Conservation (phyloP, 495 filamentous ascomycete genomes). For the Aspergillus funiculosus region DNA sequence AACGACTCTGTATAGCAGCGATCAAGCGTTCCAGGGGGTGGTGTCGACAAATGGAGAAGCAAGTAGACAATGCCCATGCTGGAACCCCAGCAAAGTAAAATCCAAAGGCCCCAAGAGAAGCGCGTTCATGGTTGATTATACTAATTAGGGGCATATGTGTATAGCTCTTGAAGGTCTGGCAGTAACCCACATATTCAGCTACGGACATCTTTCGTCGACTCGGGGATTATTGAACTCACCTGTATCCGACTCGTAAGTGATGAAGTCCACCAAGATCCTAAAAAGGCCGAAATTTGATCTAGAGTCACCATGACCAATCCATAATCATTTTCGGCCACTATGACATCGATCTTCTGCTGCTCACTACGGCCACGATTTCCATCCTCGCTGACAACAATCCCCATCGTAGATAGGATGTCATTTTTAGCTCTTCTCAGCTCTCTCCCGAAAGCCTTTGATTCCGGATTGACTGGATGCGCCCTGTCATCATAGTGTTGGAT, state of each 20-base stretch:
- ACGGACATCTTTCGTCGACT: not conserved
- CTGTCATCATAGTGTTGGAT: slow-evolving; percentile 65
- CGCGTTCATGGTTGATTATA: slow-evolving; percentile 36
- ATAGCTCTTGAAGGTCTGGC: slow-evolving; percentile 44
- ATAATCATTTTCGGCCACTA: slow-evolving; percentile 46
- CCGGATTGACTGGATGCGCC: slow-evolving; percentile 61
- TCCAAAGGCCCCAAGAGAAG: slow-evolving; percentile 26
- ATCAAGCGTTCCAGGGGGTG: slow-evolving; percentile 37
- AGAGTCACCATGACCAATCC: slow-evolving; percentile 43
- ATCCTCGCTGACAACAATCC: slow-evolving; percentile 46
- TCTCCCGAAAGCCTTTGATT: slow-evolving; percentile 40
- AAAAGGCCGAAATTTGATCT: slow-evolving; percentile 38
- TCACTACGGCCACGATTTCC: slow-evolving; percentile 33
- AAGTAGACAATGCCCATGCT: slow-evolving; percentile 38
- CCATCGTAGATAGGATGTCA: slow-evolving; percentile 53
- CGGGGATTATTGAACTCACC: slow-evolving; percentile 26
- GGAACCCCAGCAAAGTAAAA: slow-evolving; percentile 45
- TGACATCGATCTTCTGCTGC: slow-evolving; percentile 37
- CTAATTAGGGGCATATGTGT: slow-evolving; percentile 34
- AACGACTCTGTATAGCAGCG: slow-evolving; percentile 23
- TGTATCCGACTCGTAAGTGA: slow-evolving; percentile 43
- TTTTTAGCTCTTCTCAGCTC: slow-evolving; percentile 49
- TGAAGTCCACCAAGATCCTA: slow-evolving; percentile 40
- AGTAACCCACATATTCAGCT: not conserved
- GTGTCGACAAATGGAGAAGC: slow-evolving; percentile 37